A percentile compares a stretch with the other conserved stretches of the same genome.
Evolutionary conservation across 2,329 filamentous ascomycete species (phyloP).

Genomic region (Pseudogymnoascus sp.): DNA sequence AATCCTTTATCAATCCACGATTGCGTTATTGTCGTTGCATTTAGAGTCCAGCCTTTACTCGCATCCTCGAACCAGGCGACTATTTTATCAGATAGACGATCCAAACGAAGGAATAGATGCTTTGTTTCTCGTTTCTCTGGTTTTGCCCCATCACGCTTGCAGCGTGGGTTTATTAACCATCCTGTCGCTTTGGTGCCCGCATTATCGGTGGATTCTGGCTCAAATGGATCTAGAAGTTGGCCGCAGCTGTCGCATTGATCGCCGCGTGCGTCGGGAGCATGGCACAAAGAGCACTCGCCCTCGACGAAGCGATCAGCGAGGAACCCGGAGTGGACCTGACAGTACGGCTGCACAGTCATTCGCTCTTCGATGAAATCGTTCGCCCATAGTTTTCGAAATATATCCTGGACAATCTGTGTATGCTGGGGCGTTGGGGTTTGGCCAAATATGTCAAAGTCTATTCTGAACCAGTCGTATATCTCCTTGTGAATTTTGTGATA

Average conservation of each 20-base stretch:
- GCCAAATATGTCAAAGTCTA: neutral
- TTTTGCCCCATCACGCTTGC: slow-evolving; percentile 44
- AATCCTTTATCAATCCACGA: slow-evolving; percentile 65
- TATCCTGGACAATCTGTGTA: neutral
- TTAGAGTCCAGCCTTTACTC: slow-evolving; percentile 41
- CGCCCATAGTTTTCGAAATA: neutral
- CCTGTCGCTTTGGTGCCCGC: slow-evolving; percentile 18
- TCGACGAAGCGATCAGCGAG: neutral
- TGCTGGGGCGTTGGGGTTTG: neutral
- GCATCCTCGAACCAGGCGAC: slow-evolving; percentile 35
- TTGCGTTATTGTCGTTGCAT: slow-evolving; percentile 43
- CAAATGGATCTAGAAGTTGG: slow-evolving; percentile 62
- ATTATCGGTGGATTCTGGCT: slow-evolving; percentile 34
- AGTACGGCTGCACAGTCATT: neutral
- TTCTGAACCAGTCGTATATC: neutral
- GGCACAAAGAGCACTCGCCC: neutral
- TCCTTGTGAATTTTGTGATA: neutral
- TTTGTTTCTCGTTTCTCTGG: slow-evolving; percentile 42
- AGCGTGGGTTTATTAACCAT: slow-evolving; percentile 41
- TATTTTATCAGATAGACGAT: slow-evolving; percentile 41
- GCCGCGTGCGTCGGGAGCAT: neutral
- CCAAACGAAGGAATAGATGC: slow-evolving; percentile 42
- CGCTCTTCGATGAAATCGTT: neutral
- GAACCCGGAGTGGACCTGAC: neutral
- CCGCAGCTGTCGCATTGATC: slow-evolving; percentile 47